Conservation (phyloP, 2,329 filamentous ascomycete species). For the Elsinoe necatrix region DNA sequence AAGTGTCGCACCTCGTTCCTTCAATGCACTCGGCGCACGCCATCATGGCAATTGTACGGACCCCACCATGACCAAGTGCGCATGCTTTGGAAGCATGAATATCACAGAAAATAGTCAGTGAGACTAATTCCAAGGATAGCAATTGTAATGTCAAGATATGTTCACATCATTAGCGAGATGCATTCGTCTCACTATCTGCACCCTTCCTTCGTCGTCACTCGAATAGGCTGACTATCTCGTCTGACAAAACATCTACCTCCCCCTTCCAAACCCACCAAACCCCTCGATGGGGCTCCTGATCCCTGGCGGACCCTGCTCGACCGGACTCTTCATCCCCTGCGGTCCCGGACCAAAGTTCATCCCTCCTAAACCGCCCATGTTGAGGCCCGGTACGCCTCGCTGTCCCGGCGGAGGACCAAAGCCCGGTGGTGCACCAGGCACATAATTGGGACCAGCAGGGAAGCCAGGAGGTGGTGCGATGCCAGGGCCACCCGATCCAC, state of each 20-base stretch:
- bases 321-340: conserved; percentile 7
- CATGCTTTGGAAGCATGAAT: too few species aligned
- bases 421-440: conserved; percentile 12
- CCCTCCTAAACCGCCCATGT: conserved; percentile 3
- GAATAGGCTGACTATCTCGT: too few species aligned
- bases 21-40: too few species aligned
- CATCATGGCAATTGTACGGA: not conserved
- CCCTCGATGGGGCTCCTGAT: conserved; percentile 4
- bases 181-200: too few species aligned
- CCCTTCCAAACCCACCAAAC: conserved; percentile 4
- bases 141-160: too few species aligned
- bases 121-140: too few species aligned
- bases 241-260: not conserved
- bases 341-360: not conserved
- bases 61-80: too few species aligned
- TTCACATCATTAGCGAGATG: not conserved
- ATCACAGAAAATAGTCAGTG: not conserved
- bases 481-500: conserved; percentile 4
- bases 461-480: conserved; percentile 17
- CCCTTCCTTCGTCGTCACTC: too few species aligned
- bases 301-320: not conserved
- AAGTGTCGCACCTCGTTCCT: not conserved
- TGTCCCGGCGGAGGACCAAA: conserved; percentile 11
- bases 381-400: not conserved
- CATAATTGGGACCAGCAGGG: conserved; percentile 3